Evolutionary conservation across 2,329 filamentous ascomycete genomes (phyloP).

Genomic region (Alternaria incomplexa): DNA sequence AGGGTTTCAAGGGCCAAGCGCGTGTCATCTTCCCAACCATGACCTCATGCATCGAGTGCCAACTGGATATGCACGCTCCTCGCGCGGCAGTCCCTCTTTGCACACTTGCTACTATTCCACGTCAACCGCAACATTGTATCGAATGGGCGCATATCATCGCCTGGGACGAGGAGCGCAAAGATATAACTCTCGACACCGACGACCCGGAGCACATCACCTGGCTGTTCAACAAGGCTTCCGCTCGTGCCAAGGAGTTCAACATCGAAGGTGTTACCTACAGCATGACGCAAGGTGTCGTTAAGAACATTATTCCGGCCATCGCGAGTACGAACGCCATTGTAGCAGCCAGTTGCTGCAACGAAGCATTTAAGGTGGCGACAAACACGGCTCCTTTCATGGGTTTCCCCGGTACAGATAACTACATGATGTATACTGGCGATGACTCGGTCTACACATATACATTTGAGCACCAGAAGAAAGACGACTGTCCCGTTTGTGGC

Average conservation of each 20-base stretch:
- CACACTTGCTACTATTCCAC: constrained; percentile 93
- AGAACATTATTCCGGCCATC: constrained; percentile 99
- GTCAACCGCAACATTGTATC: constrained; percentile 96
- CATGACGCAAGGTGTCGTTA: constrained; percentile 95
- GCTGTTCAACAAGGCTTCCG: constrained; percentile 85
- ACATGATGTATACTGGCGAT: constrained; percentile 99
- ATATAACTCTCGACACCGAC: constrained; percentile 88
- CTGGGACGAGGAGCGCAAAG: constrained; percentile 77
- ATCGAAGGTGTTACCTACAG: constrained; percentile 94
- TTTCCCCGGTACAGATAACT: constrained; percentile 73
- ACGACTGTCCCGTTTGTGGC: constrained; percentile 93
- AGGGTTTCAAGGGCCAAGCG: constrained; percentile 97
- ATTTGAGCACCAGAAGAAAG: constrained; percentile 91
- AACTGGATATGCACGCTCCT: constrained; percentile 98
- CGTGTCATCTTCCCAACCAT: constrained; percentile 90
- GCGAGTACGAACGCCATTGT: constrained; percentile 97
- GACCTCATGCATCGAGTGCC: constrained; percentile 96
- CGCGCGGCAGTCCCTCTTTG: constrained; percentile 95
- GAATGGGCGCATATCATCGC: constrained; percentile 99
- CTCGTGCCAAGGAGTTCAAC: constrained; percentile 83
- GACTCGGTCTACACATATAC: constrained; percentile 97
- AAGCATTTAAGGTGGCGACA: constrained; percentile 93
- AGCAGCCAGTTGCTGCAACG: constrained; percentile 93
- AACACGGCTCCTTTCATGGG: constrained; percentile 80
- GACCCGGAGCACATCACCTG: constrained; percentile 97